Evolutionary conservation across 1,284 basidiomycete genomes (phyloP), one percentile per base, ranked within the genome.

Genomic region (Puccinia triticina): DNA sequence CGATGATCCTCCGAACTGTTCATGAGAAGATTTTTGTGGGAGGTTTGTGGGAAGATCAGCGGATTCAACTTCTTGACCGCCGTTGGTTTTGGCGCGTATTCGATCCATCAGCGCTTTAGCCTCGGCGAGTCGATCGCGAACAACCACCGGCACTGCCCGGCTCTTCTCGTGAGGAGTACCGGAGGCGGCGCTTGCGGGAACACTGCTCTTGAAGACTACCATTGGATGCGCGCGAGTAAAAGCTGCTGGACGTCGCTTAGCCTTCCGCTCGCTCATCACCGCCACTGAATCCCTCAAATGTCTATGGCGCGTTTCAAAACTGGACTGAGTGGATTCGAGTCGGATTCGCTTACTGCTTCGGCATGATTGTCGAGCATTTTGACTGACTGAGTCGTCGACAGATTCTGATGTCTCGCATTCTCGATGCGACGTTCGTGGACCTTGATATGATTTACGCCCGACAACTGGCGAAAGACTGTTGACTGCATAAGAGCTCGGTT

Each of bases 101-200:
- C 84, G 75, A 48, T 85, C 84, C 83, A 85, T 81, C 46, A 85
- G 66, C 61, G 73, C 83, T 12, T 84, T 79, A 10, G 84, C 85
- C 61, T 84, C 83, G 18, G 82, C 84, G 14, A 82, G 48, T 67
- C 84, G 57, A 61, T 84, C 77, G 18, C 77, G 75, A 57, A 67
- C 64, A 14, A 50, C 23, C 3, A 67, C 37, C 3, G 72, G 71
- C 34, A 40, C 43, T 8, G 29, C 40, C 21, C 53, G 50, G 18
- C 32, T 40, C 29, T 71, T 71, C 10, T 48, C 64, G 26, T 50
- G 61, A 53, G 59, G 61, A 50, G 76, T 50, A 23, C 26, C 32
- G 18, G 73, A 61, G 37, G 53, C 40, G 7, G 74, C 26, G 34
- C 37, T 64, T 32, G 48, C 23, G 43, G 57, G n/a, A 43, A 53